Evolutionary conservation across 2,329 filamentous ascomycete species (phyloP).

Genomic region (Tricladium varicosporioides): DNA sequence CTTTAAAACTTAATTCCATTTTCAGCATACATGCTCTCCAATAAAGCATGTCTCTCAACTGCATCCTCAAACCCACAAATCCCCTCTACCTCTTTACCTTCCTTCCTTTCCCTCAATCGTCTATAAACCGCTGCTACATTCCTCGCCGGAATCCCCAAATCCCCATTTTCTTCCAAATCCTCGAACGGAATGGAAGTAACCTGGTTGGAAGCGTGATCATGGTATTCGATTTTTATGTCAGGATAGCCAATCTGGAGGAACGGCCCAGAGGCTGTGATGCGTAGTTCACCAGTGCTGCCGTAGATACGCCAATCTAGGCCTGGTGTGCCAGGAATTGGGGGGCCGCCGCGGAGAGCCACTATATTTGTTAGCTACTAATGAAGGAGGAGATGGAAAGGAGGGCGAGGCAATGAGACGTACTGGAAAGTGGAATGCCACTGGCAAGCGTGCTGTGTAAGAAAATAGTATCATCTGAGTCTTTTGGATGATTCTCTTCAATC

Average conservation of each 20-base stretch:
- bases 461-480: constrained; percentile 22
- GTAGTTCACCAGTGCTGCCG: constrained; percentile 48
- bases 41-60: constrained; percentile 26
- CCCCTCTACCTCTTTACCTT: background rate
- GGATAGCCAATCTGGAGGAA: constrained; percentile 20
- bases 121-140: constrained; percentile 25
- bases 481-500: constrained; percentile 6
- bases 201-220: constrained; percentile 10
- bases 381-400: too few species aligned
- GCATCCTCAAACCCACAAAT: constrained; percentile 28
- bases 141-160: constrained; percentile 9
- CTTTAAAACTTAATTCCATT: constrained; percentile 20
- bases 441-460: constrained; percentile 19
- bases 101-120: constrained; percentile 12
- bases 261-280: constrained; percentile 12
- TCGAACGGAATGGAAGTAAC: constrained; percentile 14
- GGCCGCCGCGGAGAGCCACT: constrained; percentile 18
- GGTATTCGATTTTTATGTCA: constrained; percentile 20
- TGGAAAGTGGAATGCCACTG: constrained; percentile 16
- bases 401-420: too few species aligned
- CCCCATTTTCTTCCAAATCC: constrained; percentile 14
- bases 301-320: constrained; percentile 48
- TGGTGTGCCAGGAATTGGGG: constrained; percentile 10
- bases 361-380: too few species aligned
- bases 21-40: constrained; percentile 23